Evolutionary conservation across 257 asterid genomes (phyloP), one percentile per base, ranked within the genome.

Genomic region (Orobanche coerulescens): DNA sequence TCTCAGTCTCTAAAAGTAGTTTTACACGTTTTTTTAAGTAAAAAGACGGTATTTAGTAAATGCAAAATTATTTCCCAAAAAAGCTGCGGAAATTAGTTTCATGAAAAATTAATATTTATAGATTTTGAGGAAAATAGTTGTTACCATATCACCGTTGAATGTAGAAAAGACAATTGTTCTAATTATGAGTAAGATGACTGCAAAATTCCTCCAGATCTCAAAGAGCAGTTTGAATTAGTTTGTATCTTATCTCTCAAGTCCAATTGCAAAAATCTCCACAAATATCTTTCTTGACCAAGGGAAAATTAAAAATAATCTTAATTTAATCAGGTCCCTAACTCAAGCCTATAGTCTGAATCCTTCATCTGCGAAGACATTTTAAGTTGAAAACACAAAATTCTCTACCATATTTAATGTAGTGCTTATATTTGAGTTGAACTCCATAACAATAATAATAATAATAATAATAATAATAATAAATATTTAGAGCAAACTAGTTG

Each of bases 131-230:
- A n/a, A n/a, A n/a, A n/a, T n/a, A n/a, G n/a, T n/a, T n/a, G n/a
- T n/a, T n/a, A n/a, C n/a, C n/a, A n/a, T n/a, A n/a, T n/a, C n/a
- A n/a, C n/a, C n/a, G n/a, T n/a, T n/a, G n/a, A n/a, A n/a, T n/a
- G n/a, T n/a, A n/a, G 23, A 19, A 19, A 44, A 22, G 33, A 4
- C 6, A 22, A 5, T 44, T 33, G 15, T 4, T 9, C 6, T 5
- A 4, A 72, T 61, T 36, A 66, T 61, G 54, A 61, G n/a, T 25
- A n/a, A n/a, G 57, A 40, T 40, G 42, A 66, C 61, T 68, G 59
- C 65, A 20, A 50, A 65, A 60, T 72, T 39, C 33, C 43, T 61
- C 59, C 59, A 34, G 72, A 52, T 24, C 37, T 13, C 62, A 18
- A 49, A 47, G 36, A 26, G 50, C 16, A 23, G 6, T 57, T 23